Base-by-base conservation (phyloP, 1,284 basidiomycete genomes). In the Leccinum olivaceoglutinosum region DNA sequence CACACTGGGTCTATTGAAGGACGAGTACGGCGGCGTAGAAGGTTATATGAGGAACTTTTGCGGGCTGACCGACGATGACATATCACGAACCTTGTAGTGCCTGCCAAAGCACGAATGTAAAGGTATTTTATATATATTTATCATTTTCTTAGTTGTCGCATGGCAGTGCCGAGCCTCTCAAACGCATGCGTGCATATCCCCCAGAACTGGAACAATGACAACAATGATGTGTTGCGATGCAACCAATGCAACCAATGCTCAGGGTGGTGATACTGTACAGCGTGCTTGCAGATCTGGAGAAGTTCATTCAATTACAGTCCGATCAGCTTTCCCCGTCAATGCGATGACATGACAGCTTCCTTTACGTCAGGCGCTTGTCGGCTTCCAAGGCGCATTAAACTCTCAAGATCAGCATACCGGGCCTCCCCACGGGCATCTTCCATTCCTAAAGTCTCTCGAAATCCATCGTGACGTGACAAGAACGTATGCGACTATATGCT, bases 11-110 rank as follows among this genome's bases (percentile, higher is more conserved):
- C 74, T 89, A 55, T 69, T 92, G 7, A 76, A 83, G 18, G 77
- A 82, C 38, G 82, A 82, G 65, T 92, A 90, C 67, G 83, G 84
- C 1, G 88, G 89, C n/a, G 85, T 80, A 2, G 85, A 88, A 66
- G 76, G 70, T 57, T 92, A 92, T 66, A 69, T 84, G n/a, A 82
- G 80, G 73, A 71, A 77, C 34, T 81, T 81, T 66, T 77, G 82
- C 32, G 78, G 77, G 8, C 78, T 92, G 44, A 79, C 81, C 10
- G 81, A 85, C 62, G 81, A 82, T 9, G 89, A 92, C 67, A 81
- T 92, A 65, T 68, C 70, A 21, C 74, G n/a, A 87, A 90, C 70
- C 73, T 91, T 60, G 76, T 88, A 25, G 73, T 79, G 8, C 68
- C 75, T 44, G 55, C 74, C 36, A 74, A 71, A 61, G 67, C 74